phyloP scores from a whole-genome alignment of 257 asterid species.

The Avicennia marina region DNA sequence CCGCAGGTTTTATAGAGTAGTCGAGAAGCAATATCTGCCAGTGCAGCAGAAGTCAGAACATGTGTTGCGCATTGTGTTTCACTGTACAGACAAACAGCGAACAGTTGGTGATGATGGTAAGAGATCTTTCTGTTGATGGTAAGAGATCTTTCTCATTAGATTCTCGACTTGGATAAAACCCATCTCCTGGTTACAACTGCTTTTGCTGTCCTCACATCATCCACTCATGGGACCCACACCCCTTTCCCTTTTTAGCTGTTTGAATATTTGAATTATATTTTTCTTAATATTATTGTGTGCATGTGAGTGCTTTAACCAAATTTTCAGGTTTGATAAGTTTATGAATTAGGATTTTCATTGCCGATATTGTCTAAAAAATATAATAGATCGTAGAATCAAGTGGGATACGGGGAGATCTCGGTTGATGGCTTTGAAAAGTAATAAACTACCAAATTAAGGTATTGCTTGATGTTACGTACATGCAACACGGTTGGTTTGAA shows the following conservation, averaged over 20 bases:
- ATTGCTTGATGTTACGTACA: not conserved
- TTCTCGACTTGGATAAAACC: conserved; percentile 28
- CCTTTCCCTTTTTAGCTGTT: not conserved
- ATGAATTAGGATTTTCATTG: conserved; percentile 24
- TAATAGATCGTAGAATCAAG: conserved; percentile 12
- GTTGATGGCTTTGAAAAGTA: conserved; percentile 28
- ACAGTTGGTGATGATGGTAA: conserved; percentile 18
- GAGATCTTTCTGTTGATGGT: conserved; percentile 40
- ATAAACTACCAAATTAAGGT: conserved; percentile 32
- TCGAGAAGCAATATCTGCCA: conserved; percentile 48
- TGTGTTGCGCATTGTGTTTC: conserved; percentile 22
- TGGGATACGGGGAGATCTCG: conserved; percentile 23
- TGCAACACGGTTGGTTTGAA: too few relatives aligned
- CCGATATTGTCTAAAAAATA: conserved; percentile 23
- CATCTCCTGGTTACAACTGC: conserved; percentile 30
- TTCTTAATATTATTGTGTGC: not conserved
- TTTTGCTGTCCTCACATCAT: conserved; percentile 19
- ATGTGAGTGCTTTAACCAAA: too few relatives aligned
- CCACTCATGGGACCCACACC: conserved; percentile 23
- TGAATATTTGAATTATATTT: not conserved
- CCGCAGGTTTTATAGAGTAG: conserved; percentile 44
- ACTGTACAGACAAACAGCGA: conserved; percentile 17
- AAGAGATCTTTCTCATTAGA: conserved; percentile 45
- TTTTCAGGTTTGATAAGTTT: not conserved
- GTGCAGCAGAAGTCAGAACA: conserved; percentile 18